Evolutionary conservation across 768 basidiomycete genomes (phyloP).

Genomic region (Mycena leptocephala): DNA sequence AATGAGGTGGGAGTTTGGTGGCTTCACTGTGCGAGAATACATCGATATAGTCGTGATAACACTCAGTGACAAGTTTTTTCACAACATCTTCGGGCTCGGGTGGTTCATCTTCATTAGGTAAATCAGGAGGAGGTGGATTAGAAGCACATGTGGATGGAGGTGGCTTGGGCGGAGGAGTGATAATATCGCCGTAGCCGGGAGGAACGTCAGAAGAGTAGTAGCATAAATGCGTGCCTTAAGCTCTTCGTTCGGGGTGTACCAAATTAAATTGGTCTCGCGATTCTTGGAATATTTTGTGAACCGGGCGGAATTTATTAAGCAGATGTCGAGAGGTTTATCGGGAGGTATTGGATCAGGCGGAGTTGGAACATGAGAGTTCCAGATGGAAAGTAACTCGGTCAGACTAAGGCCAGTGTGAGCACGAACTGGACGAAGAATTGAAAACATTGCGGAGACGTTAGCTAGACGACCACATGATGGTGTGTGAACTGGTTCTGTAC

Average conservation of each 20-base stretch:
- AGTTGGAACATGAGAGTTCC: conserved; percentile 3
- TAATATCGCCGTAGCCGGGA: conserved; percentile 9
- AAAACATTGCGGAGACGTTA: conserved; percentile 9
- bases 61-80: background rate
- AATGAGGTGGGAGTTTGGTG: conserved; percentile 50
- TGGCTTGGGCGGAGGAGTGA: conserved; percentile 10
- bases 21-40: conserved; percentile 44
- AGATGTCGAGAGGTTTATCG: conserved; percentile 34
- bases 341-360: conserved; percentile 20
- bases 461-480: too few relatives aligned
- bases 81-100: too few relatives aligned
- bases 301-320: conserved; percentile 23
- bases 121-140: background rate
- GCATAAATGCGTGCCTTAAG: conserved; percentile 4
- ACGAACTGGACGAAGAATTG: conserved; percentile 5
- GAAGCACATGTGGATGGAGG: background rate
- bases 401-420: conserved; percentile 26
- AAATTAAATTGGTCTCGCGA: conserved; percentile 1
- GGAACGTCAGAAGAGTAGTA: conserved; percentile 3
- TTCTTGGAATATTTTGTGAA: conserved; percentile 44
- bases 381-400: conserved; percentile 32
- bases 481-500: too few relatives aligned
- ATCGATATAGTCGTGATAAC: background rate
- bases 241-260: too few relatives aligned
- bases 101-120: background rate